Evolutionary conservation across 495 filamentous ascomycete genomes (phyloP), one percentile per base, ranked within the genome.

Genomic region (Talaromyces adpressus): DNA sequence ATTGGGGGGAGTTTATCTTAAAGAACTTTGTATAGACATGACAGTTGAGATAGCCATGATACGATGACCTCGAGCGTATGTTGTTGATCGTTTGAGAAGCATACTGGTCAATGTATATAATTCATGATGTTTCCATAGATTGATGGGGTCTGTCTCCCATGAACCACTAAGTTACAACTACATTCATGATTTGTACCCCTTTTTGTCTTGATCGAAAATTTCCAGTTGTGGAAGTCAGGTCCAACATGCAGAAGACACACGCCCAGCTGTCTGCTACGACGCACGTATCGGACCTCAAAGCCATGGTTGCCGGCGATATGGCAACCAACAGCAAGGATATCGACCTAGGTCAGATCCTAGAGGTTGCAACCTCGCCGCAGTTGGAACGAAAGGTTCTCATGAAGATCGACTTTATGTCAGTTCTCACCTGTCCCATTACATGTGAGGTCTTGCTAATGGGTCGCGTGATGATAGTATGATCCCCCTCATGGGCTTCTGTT

Each of bases 401-500:
- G 66, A 77, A 75, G 52, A 63, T 77, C 2, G 75, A 77, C 58
- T 56, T 73, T 16, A 71, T 70, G 73, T 77, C 56, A 70, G 64
- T n/a, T 62, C 0, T 30, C 1, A 23, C 34, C 1, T 27, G 5
- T 30, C 12, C 11, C 16, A 34, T 27, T 25, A 9, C 1, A 41
- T 8, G 3, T 4, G 36, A 14, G 4, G 34, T 1, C 14, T 20
- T 12, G 18, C 45, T 49, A 20, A 49, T 6, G 22, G 45, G 0
- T 9, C 8, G 16, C 7, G 18, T 49, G 7, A 20, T 11, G 2
- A 2, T 57, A 75, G 73, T 41, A 63, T 85, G 39, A 82, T 86
- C 63, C 84, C 83, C 1, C 66, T 81, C 9, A 77, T 79, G 75
- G 74, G 73, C n/a, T 64, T 76, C 20, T 75, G 74, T 57, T 79